phyloP scores from a whole-genome alignment of 1,284 basidiomycete species.

The Apiotrichum veenhuisii region DNA sequence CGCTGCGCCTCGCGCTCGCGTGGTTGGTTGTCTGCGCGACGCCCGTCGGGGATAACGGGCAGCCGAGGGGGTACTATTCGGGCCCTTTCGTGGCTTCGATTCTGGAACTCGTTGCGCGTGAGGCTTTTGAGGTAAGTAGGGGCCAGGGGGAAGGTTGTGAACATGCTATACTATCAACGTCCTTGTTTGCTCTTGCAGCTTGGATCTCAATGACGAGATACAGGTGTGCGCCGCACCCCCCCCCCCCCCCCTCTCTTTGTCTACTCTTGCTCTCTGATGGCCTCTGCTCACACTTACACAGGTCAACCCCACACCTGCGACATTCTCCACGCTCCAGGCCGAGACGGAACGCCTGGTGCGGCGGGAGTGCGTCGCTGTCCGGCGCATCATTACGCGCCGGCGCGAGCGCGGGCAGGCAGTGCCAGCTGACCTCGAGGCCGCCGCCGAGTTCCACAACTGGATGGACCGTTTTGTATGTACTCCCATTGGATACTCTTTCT shows the following conservation, averaged over 20 bases:
- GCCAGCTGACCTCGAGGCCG: slow-evolving; percentile 12
- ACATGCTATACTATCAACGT: too few relatives aligned
- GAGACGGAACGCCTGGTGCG: slow-evolving; percentile 31
- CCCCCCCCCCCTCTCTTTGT: too few relatives aligned
- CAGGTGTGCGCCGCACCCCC: background rate
- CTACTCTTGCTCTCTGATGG: too few relatives aligned
- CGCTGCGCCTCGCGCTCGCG: slow-evolving; percentile 37
- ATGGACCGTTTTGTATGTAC: slow-evolving; percentile 31
- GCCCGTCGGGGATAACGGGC: slow-evolving; percentile 17
- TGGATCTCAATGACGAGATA: too few relatives aligned
- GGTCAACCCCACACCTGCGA: slow-evolving; percentile 29
- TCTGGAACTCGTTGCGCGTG: slow-evolving; percentile 31
- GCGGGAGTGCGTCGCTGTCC: slow-evolving; percentile 19
- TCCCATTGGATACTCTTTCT: background rate
- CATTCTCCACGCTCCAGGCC: slow-evolving; percentile 20
- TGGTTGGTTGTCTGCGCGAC: slow-evolving; percentile 29
- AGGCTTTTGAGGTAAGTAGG: slow-evolving; percentile 35
- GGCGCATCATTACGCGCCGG: slow-evolving; percentile 20
- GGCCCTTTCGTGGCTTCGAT: slow-evolving; percentile 29
- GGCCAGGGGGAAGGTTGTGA: too few relatives aligned
- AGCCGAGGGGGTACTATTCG: slow-evolving; percentile 28
- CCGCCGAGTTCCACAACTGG: slow-evolving; percentile 29
- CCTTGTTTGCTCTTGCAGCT: too few relatives aligned
- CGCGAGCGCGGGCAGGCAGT: slow-evolving; percentile 27
- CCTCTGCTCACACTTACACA: slow-evolving; percentile 9